Evolutionary conservation across 169 alveolate species (phyloP).

Genomic region (Eimeria praecox): DNA sequence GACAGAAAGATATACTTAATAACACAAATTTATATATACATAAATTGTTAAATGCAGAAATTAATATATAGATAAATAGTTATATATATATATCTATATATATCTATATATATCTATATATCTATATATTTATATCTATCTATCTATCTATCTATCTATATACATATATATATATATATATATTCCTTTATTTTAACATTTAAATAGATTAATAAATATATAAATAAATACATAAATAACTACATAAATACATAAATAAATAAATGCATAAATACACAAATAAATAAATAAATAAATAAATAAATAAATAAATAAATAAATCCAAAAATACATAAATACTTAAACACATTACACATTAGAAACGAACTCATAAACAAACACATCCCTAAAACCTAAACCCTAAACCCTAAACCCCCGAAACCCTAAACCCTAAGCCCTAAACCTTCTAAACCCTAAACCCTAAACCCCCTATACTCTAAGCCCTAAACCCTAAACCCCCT

Average conservation of each 20-base stretch:
- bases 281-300: too few species aligned
- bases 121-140: too few species aligned
- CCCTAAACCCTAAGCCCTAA: background rate
- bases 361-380: too few species aligned
- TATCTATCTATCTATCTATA: too few species aligned
- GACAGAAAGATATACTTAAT: background rate
- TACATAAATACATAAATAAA: background rate
- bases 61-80: background rate
- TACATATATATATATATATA: too few species aligned
- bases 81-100: too few species aligned
- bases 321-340: background rate
- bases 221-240: too few species aligned
- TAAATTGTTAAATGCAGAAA: background rate
- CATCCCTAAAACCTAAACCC: too few species aligned
- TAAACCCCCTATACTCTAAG: background rate
- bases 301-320: background rate
- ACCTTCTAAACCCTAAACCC: slow-evolving; percentile 46
- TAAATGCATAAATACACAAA: background rate
- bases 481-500: background rate
- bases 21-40: background rate
- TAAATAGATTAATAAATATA: too few species aligned
- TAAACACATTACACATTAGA: background rate
- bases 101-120: too few species aligned
- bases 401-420: background rate
- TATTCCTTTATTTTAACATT: too few species aligned